phyloP scores from a whole-genome alignment of 371 early-diverging fungal species.

The Mycotypha africana region DNA sequence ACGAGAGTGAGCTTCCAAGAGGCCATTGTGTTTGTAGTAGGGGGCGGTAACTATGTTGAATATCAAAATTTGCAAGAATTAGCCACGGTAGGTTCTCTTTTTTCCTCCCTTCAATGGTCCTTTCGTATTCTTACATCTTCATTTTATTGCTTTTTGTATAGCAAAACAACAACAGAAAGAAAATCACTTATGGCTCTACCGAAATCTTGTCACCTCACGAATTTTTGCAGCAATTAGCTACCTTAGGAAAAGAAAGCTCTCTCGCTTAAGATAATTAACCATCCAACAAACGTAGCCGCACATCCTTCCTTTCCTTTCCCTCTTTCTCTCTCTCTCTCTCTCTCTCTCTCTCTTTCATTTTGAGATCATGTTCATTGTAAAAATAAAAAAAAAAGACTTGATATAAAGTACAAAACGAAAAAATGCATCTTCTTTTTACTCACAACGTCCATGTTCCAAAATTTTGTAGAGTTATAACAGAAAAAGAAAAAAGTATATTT shows the following conservation, averaged over 20 bases:
- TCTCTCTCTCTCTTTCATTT: too few species aligned
- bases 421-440: too few species aligned
- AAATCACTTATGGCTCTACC: slow-evolving; percentile 95
- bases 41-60: slow-evolving; percentile 96
- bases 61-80: slow-evolving; percentile 91
- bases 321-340: too few species aligned
- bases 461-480: too few species aligned
- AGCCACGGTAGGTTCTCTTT: slow-evolving; percentile 50
- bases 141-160: slow-evolving; percentile 11
- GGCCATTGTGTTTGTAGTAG: slow-evolving; percentile 94
- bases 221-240: slow-evolving; percentile 81
- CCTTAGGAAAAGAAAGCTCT: slow-evolving; percentile 45
- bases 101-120: background rate
- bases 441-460: too few species aligned
- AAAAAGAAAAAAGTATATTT: too few species aligned
- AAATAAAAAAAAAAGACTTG: background rate
- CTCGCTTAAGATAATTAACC: slow-evolving; percentile 3
- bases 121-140: background rate
- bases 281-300: background rate
- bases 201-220: slow-evolving; percentile 84
- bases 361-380: too few species aligned
- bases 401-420: too few species aligned
- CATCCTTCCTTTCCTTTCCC: too few species aligned
- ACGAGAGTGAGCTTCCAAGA: slow-evolving; percentile 70
- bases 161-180: slow-evolving; percentile 64